phyloP scores from a whole-genome alignment of 2,329 filamentous ascomycete genomes.

The Nigrospora osmanthi region DNA sequence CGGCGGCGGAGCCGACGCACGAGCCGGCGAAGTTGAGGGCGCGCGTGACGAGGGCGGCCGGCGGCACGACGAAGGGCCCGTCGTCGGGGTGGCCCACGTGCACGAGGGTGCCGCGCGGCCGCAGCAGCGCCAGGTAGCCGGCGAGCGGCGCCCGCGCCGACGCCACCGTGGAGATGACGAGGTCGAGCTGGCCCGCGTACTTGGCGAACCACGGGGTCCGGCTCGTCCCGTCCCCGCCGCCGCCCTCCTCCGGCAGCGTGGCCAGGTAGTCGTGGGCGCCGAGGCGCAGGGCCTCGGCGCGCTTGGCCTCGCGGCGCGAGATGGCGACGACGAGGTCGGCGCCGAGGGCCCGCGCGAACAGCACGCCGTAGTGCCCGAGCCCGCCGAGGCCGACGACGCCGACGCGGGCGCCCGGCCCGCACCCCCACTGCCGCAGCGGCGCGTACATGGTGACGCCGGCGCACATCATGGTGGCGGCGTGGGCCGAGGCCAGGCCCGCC shows the following conservation, averaged over 20 bases:
- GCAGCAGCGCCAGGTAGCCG: constrained; percentile 50
- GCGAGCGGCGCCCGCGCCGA: constrained; percentile 41
- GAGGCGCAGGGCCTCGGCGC: constrained; percentile 40
- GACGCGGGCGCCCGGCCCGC: constrained; percentile 56
- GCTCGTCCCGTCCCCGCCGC: neutral
- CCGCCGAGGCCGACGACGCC: constrained; percentile 60
- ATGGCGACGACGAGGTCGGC: constrained; percentile 48
- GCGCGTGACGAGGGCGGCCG: constrained; percentile 30
- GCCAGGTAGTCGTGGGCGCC: constrained; percentile 32
- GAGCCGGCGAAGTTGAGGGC: constrained; percentile 34
- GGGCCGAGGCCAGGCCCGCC: constrained; percentile 19
- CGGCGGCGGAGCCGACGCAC: constrained; percentile 31
- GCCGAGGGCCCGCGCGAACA: constrained; percentile 56
- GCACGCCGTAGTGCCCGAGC: constrained; percentile 55
- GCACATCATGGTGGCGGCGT: constrained; percentile 55
- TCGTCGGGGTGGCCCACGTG: constrained; percentile 57
- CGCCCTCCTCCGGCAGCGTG: constrained; percentile 34
- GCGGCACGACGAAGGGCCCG: constrained; percentile 7
- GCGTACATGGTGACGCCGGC: constrained; percentile 57
- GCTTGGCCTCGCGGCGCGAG: constrained; percentile 38
- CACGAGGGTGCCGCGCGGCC: constrained; percentile 51
- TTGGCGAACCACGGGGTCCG: constrained; percentile 45
- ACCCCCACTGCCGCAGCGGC: constrained; percentile 50
- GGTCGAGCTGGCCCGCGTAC: constrained; percentile 37
- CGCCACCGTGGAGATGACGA: constrained; percentile 46